These are phyloP conservation scores for Micromonas commoda DNA, from an alignment of 139 green algal genomes.

Conservation along the genomic window DNA sequence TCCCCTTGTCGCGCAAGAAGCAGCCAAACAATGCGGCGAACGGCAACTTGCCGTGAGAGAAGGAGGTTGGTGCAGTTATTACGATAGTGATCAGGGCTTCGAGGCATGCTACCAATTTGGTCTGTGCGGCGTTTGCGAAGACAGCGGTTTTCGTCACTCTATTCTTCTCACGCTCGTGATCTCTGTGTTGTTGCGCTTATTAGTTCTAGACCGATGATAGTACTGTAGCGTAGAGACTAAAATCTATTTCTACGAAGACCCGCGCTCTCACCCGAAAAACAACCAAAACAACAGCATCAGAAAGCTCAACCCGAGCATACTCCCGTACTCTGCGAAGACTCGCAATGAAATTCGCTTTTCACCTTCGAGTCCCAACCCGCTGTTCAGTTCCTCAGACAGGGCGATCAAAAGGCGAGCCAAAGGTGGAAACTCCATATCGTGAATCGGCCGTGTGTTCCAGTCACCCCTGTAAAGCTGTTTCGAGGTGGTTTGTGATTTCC, in stretches of 20 bases:
- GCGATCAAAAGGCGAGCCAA: neutral
- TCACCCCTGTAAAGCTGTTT: conserved; percentile 19
- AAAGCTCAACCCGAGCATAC: neutral
- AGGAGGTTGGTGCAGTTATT: conserved; percentile 11
- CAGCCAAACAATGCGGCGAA: too few relatives aligned
- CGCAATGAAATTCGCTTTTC: neutral
- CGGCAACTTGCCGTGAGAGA: too few relatives aligned
- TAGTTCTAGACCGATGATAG: too few relatives aligned
- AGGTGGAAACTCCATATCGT: neutral
- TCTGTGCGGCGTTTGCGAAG: neutral
- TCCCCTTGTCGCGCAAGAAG: too few relatives aligned
- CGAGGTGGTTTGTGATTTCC: too few relatives aligned
- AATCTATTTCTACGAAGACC: neutral
- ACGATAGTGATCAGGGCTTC: neutral
- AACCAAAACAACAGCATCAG: neutral
- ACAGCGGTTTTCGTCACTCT: neutral
- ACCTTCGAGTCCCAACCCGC: neutral
- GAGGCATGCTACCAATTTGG: neutral
- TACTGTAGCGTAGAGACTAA: too few relatives aligned
- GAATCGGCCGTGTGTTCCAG: conserved; percentile 16
- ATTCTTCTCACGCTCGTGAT: neutral
- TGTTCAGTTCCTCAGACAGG: conserved; percentile 8
- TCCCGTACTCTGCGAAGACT: neutral
- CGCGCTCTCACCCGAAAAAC: neutral
- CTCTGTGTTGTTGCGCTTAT: too few relatives aligned